Percentiles rank a stretch among this genome's conserved stretches.
Conservation (phyloP, 2,329 filamentous ascomycete species). For the Ilyonectria sp. region DNA sequence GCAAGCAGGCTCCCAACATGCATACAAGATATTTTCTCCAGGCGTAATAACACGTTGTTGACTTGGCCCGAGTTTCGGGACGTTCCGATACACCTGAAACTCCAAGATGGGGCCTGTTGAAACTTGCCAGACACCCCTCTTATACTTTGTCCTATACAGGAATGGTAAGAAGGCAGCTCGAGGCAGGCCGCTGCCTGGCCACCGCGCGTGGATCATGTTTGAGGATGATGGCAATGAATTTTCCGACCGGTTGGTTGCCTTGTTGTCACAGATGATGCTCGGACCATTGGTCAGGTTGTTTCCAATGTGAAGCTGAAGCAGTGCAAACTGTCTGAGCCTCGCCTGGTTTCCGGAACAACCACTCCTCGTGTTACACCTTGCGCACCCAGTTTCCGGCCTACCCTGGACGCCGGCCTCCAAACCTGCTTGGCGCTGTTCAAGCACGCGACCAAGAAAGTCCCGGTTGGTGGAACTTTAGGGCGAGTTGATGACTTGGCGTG, state of each 20-base stretch:
- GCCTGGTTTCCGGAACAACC: slow-evolving; percentile 27
- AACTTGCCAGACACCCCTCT: slow-evolving; percentile 28
- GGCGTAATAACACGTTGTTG: slow-evolving; percentile 9
- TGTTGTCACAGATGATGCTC: slow-evolving; percentile 9
- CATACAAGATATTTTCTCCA: slow-evolving; percentile 9
- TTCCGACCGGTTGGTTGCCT: slow-evolving; percentile 8
- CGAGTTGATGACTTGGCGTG: slow-evolving; percentile 13
- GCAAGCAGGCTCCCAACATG: not conserved
- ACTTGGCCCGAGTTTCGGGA: slow-evolving; percentile 31
- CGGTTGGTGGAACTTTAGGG: slow-evolving; percentile 14
- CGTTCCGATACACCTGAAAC: slow-evolving; percentile 46
- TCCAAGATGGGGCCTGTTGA: slow-evolving; percentile 27
- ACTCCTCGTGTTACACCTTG: slow-evolving; percentile 14
- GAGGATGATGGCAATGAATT: slow-evolving; percentile 15
- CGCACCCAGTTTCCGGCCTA: not conserved
- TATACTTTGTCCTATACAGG: slow-evolving; percentile 19
- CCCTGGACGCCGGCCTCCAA: not conserved
- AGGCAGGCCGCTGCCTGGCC: slow-evolving; percentile 7
- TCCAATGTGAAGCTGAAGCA: slow-evolving; percentile 13
- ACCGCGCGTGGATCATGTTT: slow-evolving; percentile 17
- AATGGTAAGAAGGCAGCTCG: slow-evolving; percentile 19
- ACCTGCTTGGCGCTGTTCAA: slow-evolving; percentile 1
- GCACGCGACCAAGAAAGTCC: slow-evolving; percentile 5
- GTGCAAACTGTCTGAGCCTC: slow-evolving; percentile 17
- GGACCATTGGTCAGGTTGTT: slow-evolving; percentile 10